phyloP scores from a whole-genome alignment of 1,139 yeast species.

The Suhomyces maxii region DNA sequence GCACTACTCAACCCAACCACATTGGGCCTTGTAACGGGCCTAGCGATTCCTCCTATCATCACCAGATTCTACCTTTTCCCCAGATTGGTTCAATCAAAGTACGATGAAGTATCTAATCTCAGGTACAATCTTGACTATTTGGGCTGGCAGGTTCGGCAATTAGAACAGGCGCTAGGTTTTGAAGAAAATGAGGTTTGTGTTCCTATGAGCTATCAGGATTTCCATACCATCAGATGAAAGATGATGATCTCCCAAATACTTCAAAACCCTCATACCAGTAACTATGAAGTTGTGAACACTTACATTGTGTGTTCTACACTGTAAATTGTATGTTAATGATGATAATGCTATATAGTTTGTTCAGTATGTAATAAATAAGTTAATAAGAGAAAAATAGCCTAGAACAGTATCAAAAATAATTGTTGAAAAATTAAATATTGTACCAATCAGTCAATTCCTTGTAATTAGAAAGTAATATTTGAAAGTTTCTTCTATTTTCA shows the following conservation, averaged over 20 bases:
- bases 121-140: conserved; percentile 36
- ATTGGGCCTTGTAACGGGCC: conserved; percentile 31
- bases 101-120: conserved; percentile 34
- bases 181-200: conserved; percentile 31
- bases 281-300: too few species aligned
- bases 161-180: conserved; percentile 34
- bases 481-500: too few species aligned
- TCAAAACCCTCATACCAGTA: not conserved
- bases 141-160: conserved; percentile 40
- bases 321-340: too few species aligned
- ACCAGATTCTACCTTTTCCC: conserved; percentile 32
- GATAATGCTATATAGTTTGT: not conserved
- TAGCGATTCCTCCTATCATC: conserved; percentile 31
- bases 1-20: not conserved
- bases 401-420: too few species aligned
- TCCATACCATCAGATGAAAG: not conserved
- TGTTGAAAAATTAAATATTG: too few species aligned
- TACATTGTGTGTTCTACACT: not conserved
- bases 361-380: too few species aligned
- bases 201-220: conserved; percentile 21
- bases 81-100: conserved; percentile 15
- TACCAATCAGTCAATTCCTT: too few species aligned
- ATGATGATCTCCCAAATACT: too few species aligned
- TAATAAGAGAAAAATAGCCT: too few species aligned
- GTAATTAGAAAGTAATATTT: too few species aligned